Evolutionary conservation across 768 basidiomycete genomes (phyloP).

Genomic region (Tulasnella sp.): DNA sequence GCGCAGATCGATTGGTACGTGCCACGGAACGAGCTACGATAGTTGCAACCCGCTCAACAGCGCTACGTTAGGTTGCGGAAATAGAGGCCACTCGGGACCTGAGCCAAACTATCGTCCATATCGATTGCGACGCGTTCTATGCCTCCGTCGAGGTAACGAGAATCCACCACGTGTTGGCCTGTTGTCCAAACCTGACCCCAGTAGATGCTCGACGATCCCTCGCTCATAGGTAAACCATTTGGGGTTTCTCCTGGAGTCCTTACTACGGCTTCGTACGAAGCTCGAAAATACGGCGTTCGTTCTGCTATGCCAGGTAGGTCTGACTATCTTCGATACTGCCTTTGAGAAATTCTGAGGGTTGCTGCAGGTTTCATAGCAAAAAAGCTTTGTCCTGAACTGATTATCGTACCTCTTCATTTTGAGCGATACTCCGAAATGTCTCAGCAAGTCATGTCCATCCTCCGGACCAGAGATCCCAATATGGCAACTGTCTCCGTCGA

Average conservation of each 20-base stretch:
- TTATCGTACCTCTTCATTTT: slow-evolving; percentile 64
- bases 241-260: slow-evolving; percentile 83
- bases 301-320: slow-evolving; percentile 90
- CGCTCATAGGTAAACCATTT: slow-evolving; percentile 48
- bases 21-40: background rate
- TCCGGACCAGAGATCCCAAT: slow-evolving; percentile 71
- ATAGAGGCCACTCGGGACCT: slow-evolving; percentile 79
- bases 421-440: slow-evolving; percentile 64
- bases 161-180: background rate
- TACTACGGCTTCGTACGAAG: slow-evolving; percentile 90
- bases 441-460: slow-evolving; percentile 65
- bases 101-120: slow-evolving; percentile 83
- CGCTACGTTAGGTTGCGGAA: slow-evolving; percentile 52
- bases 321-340: background rate
- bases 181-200: background rate
- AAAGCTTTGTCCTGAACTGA: slow-evolving; percentile 89
- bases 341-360: background rate
- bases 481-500: slow-evolving; percentile 67
- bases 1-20: slow-evolving; percentile 72
- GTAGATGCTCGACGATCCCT: slow-evolving; percentile 59
- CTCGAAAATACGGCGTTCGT: slow-evolving; percentile 85
- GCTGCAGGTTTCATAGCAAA: slow-evolving; percentile 81
- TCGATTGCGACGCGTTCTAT: slow-evolving; percentile 96
- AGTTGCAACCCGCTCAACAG: background rate
- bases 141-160: slow-evolving; percentile 65